phyloP scores from a whole-genome alignment of 768 basidiomycete species.

The Serendipita sp. region DNA sequence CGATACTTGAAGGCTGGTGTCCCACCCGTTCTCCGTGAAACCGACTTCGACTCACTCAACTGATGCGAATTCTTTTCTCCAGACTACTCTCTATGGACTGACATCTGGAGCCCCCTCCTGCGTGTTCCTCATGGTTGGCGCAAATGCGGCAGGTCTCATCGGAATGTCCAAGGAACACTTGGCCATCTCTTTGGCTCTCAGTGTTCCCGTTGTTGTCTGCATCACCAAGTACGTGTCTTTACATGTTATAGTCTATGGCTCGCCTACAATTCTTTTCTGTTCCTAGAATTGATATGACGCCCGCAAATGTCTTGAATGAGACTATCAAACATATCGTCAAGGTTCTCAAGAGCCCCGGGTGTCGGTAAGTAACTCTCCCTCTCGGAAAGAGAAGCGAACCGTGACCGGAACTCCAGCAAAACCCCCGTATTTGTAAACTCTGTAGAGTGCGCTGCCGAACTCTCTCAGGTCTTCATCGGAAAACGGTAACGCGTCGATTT shows the following conservation, averaged over 20 bases:
- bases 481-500: slow-evolving; percentile 53
- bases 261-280: neutral
- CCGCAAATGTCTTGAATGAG: slow-evolving; percentile 76
- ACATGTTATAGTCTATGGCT: neutral
- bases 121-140: slow-evolving; percentile 86
- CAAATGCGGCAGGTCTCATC: slow-evolving; percentile 73
- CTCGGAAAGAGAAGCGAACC: neutral
- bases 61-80: too few relatives aligned
- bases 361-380: slow-evolving; percentile 37
- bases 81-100: slow-evolving; percentile 83
- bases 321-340: slow-evolving; percentile 87
- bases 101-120: slow-evolving; percentile 90
- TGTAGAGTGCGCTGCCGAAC: slow-evolving; percentile 62
- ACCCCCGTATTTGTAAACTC: slow-evolving; percentile 74
- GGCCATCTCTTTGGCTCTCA: slow-evolving; percentile 83
- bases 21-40: too few relatives aligned
- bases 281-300: slow-evolving; percentile 85
- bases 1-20: slow-evolving; percentile 45
- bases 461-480: slow-evolving; percentile 55
- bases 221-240: slow-evolving; percentile 60
- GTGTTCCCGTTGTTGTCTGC: slow-evolving; percentile 84
- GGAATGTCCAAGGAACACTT: slow-evolving; percentile 95
- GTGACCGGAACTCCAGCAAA: slow-evolving; percentile 34
- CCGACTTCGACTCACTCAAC: too few relatives aligned
- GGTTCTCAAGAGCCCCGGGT: slow-evolving; percentile 84